These are phyloP conservation scores for Casaregolazyma lundiana DNA, from an alignment of 1,139 yeast genomes.

Conservation along the genomic window DNA sequence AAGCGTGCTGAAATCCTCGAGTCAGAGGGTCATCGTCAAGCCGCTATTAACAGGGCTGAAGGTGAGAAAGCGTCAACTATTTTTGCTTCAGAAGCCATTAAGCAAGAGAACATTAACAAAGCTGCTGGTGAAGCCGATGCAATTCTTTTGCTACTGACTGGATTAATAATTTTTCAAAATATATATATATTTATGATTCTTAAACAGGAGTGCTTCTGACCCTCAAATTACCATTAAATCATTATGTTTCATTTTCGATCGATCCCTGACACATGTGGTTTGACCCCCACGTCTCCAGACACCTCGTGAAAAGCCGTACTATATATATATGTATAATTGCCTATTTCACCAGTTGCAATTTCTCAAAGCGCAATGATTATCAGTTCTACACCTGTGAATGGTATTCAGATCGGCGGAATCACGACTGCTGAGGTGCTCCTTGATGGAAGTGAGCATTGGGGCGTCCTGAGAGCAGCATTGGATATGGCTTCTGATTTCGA, in stretches of 20 bases:
- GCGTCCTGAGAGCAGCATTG: slow-evolving; percentile 18
- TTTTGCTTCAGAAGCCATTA: slow-evolving; percentile 67
- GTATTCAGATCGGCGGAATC: slow-evolving; percentile 4
- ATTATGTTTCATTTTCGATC: too few relatives aligned
- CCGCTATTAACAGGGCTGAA: slow-evolving; percentile 76
- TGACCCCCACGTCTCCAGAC: too few relatives aligned
- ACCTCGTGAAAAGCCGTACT: too few relatives aligned
- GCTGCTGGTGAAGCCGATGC: slow-evolving; percentile 72
- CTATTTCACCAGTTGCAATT: too few relatives aligned
- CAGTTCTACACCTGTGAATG: too few relatives aligned
- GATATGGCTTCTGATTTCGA: slow-evolving; percentile 18
- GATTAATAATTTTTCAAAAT: too few relatives aligned
- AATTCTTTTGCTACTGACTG: slow-evolving; percentile 54
- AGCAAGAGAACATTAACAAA: slow-evolving; percentile 56
- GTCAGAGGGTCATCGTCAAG: slow-evolving; percentile 77
- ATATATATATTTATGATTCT: too few relatives aligned
- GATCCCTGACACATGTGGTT: too few relatives aligned
- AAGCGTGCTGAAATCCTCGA: slow-evolving; percentile 84
- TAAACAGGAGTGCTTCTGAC: too few relatives aligned
- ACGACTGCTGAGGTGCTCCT: slow-evolving; percentile 16
- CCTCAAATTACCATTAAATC: too few relatives aligned
- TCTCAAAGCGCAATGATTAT: too few relatives aligned
- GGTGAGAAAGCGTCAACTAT: slow-evolving; percentile 69
- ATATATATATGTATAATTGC: too few relatives aligned
- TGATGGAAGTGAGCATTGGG: slow-evolving; percentile 20